Base-by-base conservation (phyloP, 257 asterid species). In the Przewalskia tangutica region DNA sequence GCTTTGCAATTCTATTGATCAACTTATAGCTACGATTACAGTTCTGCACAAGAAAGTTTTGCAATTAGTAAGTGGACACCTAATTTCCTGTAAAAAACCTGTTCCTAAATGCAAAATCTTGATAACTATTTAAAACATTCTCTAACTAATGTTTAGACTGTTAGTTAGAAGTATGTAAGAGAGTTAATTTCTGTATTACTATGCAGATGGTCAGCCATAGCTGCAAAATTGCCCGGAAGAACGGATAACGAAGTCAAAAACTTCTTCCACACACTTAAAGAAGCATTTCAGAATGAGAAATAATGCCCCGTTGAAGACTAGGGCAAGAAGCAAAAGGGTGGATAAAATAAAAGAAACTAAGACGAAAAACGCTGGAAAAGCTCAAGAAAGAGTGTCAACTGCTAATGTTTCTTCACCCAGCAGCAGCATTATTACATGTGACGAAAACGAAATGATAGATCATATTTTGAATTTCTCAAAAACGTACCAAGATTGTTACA, bases 221-320 rank as follows among this genome's bases (percentile, higher is more conserved):
- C 84, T 0, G 56, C 73, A 34, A 59, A 34, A n/a, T 48, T 82
- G 40, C 77, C 84, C 3, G 81, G 84, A 32, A 68, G 84, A 76
- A 82, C 84, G 27, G 84, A 82, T 27, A 73, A 73, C 50, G 65
- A 60, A 59, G 65, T 82, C 38, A 82, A 82, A 44, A 82, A 82
- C 55, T 82, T 82, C 27, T 82, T 38, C 63, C 81, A 75, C 81
- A 32, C 65, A 75, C 83, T 36, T 78, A 56, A 78, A 78, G 70
- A 78, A 56, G 81, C 50, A 78, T 60, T 7, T 56, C 6, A 53
- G 53, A 77, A 18, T 23, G 9, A 60, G 34, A 38, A 56, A 53
- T 40, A 34, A 67, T 40, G 53, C 16, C 23, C 53, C 1, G 40
- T 16, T 67, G 77, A 70, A 18, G 13, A 70, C 38, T 48, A 44